These are phyloP conservation scores for Podila clonocystis DNA, from an alignment of 192 early-diverging fungal species.

Conservation along the genomic window DNA sequence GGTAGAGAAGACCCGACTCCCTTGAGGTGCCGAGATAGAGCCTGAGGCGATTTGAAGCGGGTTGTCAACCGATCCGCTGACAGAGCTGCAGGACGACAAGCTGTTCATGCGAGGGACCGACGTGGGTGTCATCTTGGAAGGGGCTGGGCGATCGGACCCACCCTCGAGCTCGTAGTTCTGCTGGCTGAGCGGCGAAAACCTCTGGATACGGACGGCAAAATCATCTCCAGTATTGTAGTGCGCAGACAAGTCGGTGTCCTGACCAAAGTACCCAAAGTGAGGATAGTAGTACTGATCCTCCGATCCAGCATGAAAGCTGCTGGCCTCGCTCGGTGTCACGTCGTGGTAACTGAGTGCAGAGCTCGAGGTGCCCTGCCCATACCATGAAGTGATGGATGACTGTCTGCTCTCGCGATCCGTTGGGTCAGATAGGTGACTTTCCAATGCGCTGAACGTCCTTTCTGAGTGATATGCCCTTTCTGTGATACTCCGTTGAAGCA, in stretches of 20 bases:
- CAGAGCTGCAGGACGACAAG: too few relatives aligned
- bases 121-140: too few relatives aligned
- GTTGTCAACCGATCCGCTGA: too few relatives aligned
- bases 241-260: neutral
- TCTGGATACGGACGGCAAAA: neutral
- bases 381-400: slow-evolving; percentile 37
- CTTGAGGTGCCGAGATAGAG: too few relatives aligned
- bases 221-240: neutral
- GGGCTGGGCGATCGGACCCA: too few relatives aligned
- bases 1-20: neutral
- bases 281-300: neutral
- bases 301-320: slow-evolving; percentile 18
- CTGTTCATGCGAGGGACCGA: too few relatives aligned
- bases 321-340: slow-evolving; percentile 27
- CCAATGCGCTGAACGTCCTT: neutral
- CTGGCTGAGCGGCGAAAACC: neutral
- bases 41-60: too few relatives aligned
- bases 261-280: neutral
- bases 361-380: slow-evolving; percentile 35
- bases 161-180: too few relatives aligned
- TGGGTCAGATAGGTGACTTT: neutral
- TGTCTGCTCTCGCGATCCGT: slow-evolving; percentile 2
- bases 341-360: slow-evolving; percentile 36
- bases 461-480: slow-evolving; percentile 7
- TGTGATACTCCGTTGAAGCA: neutral